phyloP scores from a whole-genome alignment of 2,329 filamentous ascomycete genomes.

The Fusarium heterosporum region DNA sequence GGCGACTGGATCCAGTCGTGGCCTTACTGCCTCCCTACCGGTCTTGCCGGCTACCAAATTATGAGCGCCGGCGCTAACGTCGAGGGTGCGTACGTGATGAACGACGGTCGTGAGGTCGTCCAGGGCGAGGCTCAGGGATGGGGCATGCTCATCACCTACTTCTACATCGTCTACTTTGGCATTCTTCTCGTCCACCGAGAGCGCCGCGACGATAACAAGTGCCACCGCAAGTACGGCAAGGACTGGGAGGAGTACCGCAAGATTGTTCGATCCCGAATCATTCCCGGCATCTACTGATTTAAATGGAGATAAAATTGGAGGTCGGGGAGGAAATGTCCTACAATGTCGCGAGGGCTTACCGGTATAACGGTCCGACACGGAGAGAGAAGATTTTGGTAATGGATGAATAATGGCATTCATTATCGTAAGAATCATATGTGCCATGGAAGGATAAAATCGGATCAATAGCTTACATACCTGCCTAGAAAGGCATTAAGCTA shows the following conservation, averaged over 20 bases:
- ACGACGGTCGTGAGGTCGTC: conserved; percentile 73
- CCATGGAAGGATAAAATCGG: background rate
- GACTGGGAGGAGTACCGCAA: conserved; percentile 93
- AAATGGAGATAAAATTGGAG: conserved; percentile 9
- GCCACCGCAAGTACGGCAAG: conserved; percentile 87
- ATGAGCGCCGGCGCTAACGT: conserved; percentile 65
- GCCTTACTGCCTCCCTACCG: conserved; percentile 89
- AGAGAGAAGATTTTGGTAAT: conserved; percentile 11
- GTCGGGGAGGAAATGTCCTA: background rate
- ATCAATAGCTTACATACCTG: conserved; percentile 18
- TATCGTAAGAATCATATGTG: background rate
- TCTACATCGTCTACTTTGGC: conserved; percentile 93
- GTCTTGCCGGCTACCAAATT: conserved; percentile 83
- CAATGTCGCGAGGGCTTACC: background rate
- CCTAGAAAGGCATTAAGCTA: conserved; percentile 32
- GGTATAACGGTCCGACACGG: background rate
- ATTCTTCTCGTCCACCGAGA: conserved; percentile 88
- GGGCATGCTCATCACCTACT: conserved; percentile 91
- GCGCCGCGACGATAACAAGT: conserved; percentile 90
- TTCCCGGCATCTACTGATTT: conserved; percentile 83
- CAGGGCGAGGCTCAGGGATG: conserved; percentile 81
- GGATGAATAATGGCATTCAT: conserved; percentile 16
- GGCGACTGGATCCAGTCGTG: conserved; percentile 96
- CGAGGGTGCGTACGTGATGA: conserved; percentile 66
- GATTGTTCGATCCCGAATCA: conserved; percentile 82